A percentile compares a stretch with the other conserved stretches of the same genome.
phyloP scores from a whole-genome alignment of 2,329 filamentous ascomycete genomes.

The Diaporthe aspalathi region DNA sequence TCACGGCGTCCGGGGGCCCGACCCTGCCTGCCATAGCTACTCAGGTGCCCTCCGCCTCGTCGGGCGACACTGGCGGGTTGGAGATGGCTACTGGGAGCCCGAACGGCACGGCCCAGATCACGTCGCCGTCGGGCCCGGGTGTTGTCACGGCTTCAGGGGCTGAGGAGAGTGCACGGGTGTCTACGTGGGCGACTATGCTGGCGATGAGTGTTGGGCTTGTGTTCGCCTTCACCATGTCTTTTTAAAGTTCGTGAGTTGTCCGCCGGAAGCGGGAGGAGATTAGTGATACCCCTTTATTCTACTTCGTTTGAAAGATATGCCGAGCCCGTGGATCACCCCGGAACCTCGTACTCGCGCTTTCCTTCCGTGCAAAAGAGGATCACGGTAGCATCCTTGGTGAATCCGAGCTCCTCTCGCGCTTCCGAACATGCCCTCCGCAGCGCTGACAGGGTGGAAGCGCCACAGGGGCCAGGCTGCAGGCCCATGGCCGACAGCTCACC shows the following conservation, averaged over 20 bases:
- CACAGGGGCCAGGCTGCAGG: constrained; percentile 71
- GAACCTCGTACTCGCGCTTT: constrained; percentile 25
- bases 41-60: no score
- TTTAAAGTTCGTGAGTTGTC: neutral
- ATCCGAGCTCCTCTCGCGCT: constrained; percentile 6
- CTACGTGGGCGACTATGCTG: neutral
- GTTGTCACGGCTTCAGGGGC: neutral
- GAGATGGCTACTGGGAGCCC: constrained; percentile 7
- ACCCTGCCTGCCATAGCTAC: neutral
- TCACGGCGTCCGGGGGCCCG: constrained; percentile 7
- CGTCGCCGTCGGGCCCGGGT: neutral
- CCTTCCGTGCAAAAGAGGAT: constrained; percentile 36
- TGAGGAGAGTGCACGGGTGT: neutral
- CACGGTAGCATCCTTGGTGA: neutral
- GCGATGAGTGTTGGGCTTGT: neutral
- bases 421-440: constrained; percentile 46
- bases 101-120: neutral
- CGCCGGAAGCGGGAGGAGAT: neutral
- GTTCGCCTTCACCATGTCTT: neutral
- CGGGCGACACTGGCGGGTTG: neutral
- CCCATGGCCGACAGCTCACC: constrained; percentile 60
- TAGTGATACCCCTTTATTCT: constrained; percentile 23
- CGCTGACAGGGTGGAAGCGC: constrained; percentile 68
- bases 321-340: neutral
- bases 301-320: neutral